phyloP scores from a whole-genome alignment of 192 early-diverging fungal species.

The Powellomyces hirtus region DNA sequence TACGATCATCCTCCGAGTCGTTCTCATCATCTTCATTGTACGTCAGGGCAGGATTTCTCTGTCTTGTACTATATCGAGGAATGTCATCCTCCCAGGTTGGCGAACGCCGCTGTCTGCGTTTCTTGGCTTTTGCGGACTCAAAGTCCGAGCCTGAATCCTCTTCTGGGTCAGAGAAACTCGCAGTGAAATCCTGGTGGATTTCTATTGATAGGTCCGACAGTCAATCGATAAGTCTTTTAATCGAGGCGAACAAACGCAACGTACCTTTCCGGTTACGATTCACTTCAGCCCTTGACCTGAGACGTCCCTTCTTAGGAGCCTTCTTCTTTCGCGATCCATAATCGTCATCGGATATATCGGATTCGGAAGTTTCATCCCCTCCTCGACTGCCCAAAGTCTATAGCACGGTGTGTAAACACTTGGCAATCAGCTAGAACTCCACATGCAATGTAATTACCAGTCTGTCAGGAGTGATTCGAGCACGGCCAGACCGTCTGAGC shows the following conservation, averaged over 20 bases:
- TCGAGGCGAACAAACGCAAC: neutral
- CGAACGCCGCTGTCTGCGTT: neutral
- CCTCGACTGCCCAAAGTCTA: neutral
- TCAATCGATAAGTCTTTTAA: neutral
- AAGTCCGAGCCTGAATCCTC: slow-evolving; percentile 7
- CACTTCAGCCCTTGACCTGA: neutral
- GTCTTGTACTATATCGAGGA: slow-evolving; percentile 21
- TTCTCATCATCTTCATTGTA: slow-evolving; percentile 15
- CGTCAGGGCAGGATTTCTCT: slow-evolving; percentile 3
- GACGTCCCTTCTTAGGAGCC: neutral
- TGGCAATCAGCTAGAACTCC: neutral
- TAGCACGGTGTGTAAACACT: neutral
- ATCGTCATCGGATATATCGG: slow-evolving; percentile 14
- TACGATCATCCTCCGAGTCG: neutral
- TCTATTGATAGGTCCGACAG: neutral
- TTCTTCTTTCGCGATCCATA: neutral
- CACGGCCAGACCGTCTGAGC: slow-evolving; percentile 23
- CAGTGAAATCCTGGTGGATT: slow-evolving; percentile 6
- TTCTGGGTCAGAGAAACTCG: neutral
- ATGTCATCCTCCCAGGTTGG: slow-evolving; percentile 22
- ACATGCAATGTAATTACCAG: neutral
- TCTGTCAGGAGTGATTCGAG: slow-evolving; percentile 5
- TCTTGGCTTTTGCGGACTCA: neutral
- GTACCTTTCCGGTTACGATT: neutral
- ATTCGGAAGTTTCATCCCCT: neutral